phyloP scores from a whole-genome alignment of 1,284 basidiomycete species.

The Schizophyllum commune region DNA sequence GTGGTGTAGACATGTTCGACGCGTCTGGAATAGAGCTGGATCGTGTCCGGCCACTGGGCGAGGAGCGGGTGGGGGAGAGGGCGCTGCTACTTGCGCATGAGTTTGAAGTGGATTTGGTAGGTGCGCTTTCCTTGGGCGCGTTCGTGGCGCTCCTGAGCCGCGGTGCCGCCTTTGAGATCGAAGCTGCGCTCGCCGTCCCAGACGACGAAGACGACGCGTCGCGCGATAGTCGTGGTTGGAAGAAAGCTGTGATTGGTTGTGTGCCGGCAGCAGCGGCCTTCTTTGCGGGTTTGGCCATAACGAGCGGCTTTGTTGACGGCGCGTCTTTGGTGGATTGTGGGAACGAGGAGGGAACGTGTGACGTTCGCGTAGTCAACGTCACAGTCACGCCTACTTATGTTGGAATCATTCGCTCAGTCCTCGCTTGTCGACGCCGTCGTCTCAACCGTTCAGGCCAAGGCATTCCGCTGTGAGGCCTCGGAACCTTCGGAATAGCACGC shows the following conservation, averaged over 20 bases:
- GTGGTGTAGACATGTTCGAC: background rate
- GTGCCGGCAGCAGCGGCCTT: background rate
- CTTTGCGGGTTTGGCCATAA: background rate
- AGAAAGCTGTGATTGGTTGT: background rate
- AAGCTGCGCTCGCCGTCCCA: no score
- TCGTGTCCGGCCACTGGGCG: background rate
- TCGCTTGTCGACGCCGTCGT: no score
- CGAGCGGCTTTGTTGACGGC: background rate
- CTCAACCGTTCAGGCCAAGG: no score
- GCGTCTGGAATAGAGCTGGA: background rate
- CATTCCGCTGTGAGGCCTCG: no score
- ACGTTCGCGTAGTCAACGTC: background rate
- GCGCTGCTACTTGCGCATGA: background rate
- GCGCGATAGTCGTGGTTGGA: background rate
- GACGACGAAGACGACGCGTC: background rate
- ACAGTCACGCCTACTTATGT: no score
- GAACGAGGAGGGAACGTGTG: background rate
- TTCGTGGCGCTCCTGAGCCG: slow-evolving; percentile 1
- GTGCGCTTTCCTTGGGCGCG: slow-evolving; percentile 13
- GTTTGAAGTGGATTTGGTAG: slow-evolving; percentile 1
- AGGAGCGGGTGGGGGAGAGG: slow-evolving; percentile 1
- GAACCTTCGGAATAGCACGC: no score
- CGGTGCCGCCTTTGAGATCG: background rate
- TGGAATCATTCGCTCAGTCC: no score
- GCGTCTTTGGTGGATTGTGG: background rate